Conservation (phyloP, 495 filamentous ascomycete genomes). For the Talaromyces wortmannii region DNA sequence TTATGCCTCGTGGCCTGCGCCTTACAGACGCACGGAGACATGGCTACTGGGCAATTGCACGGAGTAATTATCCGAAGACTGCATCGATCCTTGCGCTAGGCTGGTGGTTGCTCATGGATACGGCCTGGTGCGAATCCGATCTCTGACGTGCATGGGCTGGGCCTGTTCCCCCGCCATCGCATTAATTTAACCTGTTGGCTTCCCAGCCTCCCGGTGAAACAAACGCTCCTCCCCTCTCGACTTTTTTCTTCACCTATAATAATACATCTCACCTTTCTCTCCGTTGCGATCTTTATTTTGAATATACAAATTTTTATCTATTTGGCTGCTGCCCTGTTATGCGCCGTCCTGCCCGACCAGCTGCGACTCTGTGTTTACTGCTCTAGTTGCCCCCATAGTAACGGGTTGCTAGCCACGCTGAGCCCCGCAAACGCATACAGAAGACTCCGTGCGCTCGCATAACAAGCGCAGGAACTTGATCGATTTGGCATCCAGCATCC, state of each 20-base stretch:
- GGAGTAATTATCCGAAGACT: too few species aligned
- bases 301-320: too few species aligned
- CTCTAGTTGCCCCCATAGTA: not conserved
- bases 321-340: not conserved
- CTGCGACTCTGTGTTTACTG: not conserved
- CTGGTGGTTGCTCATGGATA: too few species aligned
- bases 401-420: not conserved
- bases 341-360: not conserved
- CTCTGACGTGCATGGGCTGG: conserved; percentile 5
- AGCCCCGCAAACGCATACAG: not conserved
- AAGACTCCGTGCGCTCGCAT: not conserved
- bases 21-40: too few species aligned
- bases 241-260: not conserved
- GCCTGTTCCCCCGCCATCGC: conserved; percentile 2
- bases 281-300: too few species aligned
- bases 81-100: too few species aligned
- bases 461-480: not conserved
- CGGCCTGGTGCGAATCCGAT: too few species aligned
- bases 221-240: not conserved
- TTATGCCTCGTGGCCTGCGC: too few species aligned
- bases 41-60: too few species aligned
- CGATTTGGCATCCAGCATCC: not conserved
- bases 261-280: not conserved
- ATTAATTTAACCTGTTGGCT: not conserved
- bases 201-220: conserved; percentile 3